These are phyloP conservation scores for Chiua virens DNA, from an alignment of 768 basidiomycete genomes.

Conservation along the genomic window DNA sequence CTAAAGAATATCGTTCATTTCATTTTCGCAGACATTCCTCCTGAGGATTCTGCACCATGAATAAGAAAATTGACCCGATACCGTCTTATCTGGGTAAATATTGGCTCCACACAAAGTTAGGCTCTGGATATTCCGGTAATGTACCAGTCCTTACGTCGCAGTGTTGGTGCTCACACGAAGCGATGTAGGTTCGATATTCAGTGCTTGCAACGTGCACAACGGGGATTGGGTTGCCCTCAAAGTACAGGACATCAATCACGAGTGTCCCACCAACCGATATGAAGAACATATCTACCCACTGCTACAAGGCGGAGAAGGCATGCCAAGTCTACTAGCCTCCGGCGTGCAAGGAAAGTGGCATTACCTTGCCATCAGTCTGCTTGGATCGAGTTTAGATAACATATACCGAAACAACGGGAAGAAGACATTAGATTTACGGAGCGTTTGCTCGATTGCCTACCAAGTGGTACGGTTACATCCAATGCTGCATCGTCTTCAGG, in stretches of 20 bases:
- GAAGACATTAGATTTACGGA: conserved; percentile 64
- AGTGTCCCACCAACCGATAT: conserved; percentile 75
- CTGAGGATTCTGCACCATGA: conserved; percentile 10
- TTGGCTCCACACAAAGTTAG: conserved; percentile 56
- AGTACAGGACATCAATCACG: conserved; percentile 65
- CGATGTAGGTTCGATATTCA: conserved; percentile 67
- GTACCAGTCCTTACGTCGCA: not conserved
- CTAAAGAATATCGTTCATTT: not conserved
- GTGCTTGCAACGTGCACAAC: conserved; percentile 57
- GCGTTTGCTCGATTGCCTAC: conserved; percentile 72
- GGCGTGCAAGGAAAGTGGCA: conserved; percentile 61
- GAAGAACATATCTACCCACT: conserved; percentile 69
- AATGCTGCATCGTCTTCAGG: not conserved
- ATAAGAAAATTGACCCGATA: conserved; percentile 10
- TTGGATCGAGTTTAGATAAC: conserved; percentile 68
- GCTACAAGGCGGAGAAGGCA: conserved; percentile 69
- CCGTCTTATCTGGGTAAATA: conserved; percentile 56
- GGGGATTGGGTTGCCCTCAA: conserved; percentile 70
- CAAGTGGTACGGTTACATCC: conserved; percentile 57
- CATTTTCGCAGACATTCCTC: no score
- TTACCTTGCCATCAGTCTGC: conserved; percentile 74
- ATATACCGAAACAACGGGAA: conserved; percentile 57
- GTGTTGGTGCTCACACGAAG: not conserved
- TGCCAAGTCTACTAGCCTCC: conserved; percentile 69
- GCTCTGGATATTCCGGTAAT: conserved; percentile 74